phyloP scores from a whole-genome alignment of 2,329 filamentous ascomycete genomes.

The Chrysoporthe puriensis region DNA sequence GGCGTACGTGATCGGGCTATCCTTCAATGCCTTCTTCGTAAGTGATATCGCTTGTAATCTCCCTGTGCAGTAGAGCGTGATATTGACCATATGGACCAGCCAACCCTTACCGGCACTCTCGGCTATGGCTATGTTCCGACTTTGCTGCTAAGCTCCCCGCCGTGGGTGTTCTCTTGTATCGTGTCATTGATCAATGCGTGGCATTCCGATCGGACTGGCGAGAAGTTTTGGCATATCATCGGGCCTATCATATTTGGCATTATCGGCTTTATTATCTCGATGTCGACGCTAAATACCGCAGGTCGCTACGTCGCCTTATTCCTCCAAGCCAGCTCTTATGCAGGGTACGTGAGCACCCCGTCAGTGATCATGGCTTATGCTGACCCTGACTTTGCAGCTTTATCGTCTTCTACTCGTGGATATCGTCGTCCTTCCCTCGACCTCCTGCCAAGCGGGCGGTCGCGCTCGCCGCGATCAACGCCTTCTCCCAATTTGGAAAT shows the following conservation, averaged over 20 bases:
- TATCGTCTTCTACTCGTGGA: slow-evolving; percentile 64
- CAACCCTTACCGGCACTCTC: slow-evolving; percentile 55
- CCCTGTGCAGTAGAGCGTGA: not conserved
- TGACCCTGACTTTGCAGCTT: slow-evolving; percentile 42
- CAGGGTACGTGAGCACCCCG: slow-evolving; percentile 40
- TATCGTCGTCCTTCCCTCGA: slow-evolving; percentile 59
- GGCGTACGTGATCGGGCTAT: slow-evolving; percentile 61
- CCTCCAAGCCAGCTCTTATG: slow-evolving; percentile 61
- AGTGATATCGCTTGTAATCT: slow-evolving; percentile 28
- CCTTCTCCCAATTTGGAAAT: slow-evolving; percentile 60
- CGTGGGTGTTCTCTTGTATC: slow-evolving; percentile 62
- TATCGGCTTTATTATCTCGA: slow-evolving; percentile 62
- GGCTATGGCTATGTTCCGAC: slow-evolving; percentile 57
- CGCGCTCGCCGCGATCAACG: slow-evolving; percentile 64
- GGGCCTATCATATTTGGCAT: slow-evolving; percentile 57
- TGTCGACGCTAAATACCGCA: slow-evolving; percentile 58
- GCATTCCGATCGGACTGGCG: slow-evolving; percentile 58
- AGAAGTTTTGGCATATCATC: slow-evolving; percentile 64
- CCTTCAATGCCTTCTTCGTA: slow-evolving; percentile 63
- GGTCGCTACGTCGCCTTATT: slow-evolving; percentile 65
- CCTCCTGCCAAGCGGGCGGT: slow-evolving; percentile 65
- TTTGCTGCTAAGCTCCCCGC: slow-evolving; percentile 59
- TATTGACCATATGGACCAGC: slow-evolving; percentile 36
- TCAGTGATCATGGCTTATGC: slow-evolving; percentile 40
- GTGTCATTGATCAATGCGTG: slow-evolving; percentile 59